Evolutionary conservation across 1,284 basidiomycete species (phyloP), one percentile per base, ranked within the genome.

Genomic region (Abortiporus biennis): DNA sequence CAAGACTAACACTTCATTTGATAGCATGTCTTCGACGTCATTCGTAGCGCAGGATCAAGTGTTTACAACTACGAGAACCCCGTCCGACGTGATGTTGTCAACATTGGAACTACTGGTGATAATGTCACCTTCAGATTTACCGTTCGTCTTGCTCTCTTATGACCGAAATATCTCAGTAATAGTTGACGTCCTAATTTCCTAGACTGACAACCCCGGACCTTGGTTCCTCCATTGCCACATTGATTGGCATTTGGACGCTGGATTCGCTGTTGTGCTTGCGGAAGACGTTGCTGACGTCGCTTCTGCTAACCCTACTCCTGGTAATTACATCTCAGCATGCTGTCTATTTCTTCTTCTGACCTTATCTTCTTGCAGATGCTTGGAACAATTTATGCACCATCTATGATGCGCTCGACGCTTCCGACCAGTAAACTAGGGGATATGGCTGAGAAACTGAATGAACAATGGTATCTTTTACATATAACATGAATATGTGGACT

Each of bases 191-290:
- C n/a, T n/a, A 16, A 36, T 29, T 15, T 3, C 16, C 3, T 22
- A 52, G 53, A 56, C 55, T 3, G 47, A 59, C 42, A 59, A 60
- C 44, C 53, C 55, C 5, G 59, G 59, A 15, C 59, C 59, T 1
- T 62, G 58, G 58, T 55, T 62, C 52, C 43, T 62, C 34, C 59
- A 62, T 38, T 62, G 59, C 38, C 59, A 62, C 45, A 61, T 62
- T 38, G 58, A 62, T 33, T 61, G 51, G 51, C 59, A 62, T 40
- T 44, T 62, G 27, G 44, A 54, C 6, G 48, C 48, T 6, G 61
- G 61, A 9, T 51, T 62, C 30, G 60, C 56, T n/a, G 42, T 58
- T 30, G 57, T 61, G 25, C 53, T 63, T 19, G 61, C 59, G 8
- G 60, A 62, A 37, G 60, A 58, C 31, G 39, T 52, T 2, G 17